phyloP scores from a whole-genome alignment of 371 early-diverging fungal genomes.

The Mortierella sp. region DNA sequence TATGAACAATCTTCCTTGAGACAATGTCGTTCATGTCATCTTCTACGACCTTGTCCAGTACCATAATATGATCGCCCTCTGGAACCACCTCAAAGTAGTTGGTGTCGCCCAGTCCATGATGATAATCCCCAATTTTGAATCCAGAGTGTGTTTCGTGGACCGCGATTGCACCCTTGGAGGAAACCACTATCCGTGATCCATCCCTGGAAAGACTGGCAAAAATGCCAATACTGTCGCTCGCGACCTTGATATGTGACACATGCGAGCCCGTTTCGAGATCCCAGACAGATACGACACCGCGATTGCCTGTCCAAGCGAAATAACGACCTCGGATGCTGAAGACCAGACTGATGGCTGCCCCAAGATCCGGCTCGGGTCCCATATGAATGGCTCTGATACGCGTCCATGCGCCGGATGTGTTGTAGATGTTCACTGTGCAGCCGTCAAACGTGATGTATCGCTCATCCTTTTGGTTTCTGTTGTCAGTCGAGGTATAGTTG shows the following conservation, averaged over 20 bases:
- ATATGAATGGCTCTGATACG: neutral
- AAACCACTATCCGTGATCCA: constrained; percentile 18
- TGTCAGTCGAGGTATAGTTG: neutral
- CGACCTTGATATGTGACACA: constrained; percentile 14
- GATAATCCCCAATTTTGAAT: constrained; percentile 12
- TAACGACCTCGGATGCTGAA: constrained; percentile 19
- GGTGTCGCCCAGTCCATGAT: constrained; percentile 12
- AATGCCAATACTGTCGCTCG: neutral
- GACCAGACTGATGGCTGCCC: constrained; percentile 6
- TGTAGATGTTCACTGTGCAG: constrained; percentile 1
- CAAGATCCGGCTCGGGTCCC: constrained; percentile 6
- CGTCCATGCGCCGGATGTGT: constrained; percentile 3
- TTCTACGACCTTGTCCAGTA: neutral
- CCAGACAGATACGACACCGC: constrained; percentile 27
- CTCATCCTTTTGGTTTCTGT: neutral
- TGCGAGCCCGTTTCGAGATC: constrained; percentile 15
- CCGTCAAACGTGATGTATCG: neutral
- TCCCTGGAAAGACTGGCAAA: constrained; percentile 14
- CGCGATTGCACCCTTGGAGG: constrained; percentile 10
- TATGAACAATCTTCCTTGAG: constrained; percentile 13
- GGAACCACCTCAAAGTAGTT: constrained; percentile 26
- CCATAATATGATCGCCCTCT: constrained; percentile 23
- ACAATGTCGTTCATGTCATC: constrained; percentile 3
- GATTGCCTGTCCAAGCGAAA: constrained; percentile 30
- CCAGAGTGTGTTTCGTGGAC: constrained; percentile 23